phyloP scores from a whole-genome alignment of 805 yeast species.

The Saturnispora kantuleensis region DNA sequence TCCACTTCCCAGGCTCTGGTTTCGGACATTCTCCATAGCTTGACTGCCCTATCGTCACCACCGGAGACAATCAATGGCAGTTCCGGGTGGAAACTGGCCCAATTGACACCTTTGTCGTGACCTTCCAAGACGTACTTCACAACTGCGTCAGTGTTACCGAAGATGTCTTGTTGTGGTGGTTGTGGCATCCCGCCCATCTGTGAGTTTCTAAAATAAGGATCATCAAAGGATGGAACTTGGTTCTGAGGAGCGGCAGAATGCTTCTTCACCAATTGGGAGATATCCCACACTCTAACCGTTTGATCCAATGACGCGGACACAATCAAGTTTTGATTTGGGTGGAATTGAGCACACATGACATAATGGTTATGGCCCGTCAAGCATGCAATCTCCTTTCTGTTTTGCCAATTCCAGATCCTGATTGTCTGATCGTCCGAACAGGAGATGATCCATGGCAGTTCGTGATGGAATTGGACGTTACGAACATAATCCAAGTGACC shows the following conservation, averaged over 20 bases:
- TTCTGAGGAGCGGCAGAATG: constrained; percentile 64
- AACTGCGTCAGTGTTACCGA: constrained; percentile 88
- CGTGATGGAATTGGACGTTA: constrained; percentile 89
- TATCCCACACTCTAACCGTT: constrained; percentile 99
- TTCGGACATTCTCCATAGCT: constrained; percentile 96
- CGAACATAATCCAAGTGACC: constrained; percentile 96
- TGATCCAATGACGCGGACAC: constrained; percentile 96
- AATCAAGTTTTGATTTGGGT: constrained; percentile 87
- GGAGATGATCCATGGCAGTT: constrained; percentile 94
- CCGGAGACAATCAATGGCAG: constrained; percentile 90
- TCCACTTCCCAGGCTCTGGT: constrained; percentile 99
- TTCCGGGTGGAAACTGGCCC: constrained; percentile 98
- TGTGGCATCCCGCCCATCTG: constrained; percentile 22
- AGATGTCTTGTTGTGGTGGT: constrained; percentile 80
- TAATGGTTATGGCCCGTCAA: constrained; percentile 97
- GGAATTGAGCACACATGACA: constrained; percentile 97
- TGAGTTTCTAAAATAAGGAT: constrained; percentile 36
- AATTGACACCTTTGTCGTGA: constrained; percentile 96
- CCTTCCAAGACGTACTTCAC: constrained; percentile 96
- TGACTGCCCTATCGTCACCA: constrained; percentile 91
- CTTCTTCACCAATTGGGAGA: constrained; percentile 85
- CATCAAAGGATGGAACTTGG: constrained; percentile 24
- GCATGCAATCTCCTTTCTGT: constrained; percentile 93
- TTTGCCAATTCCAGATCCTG: constrained; percentile 99
- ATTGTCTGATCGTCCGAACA: constrained; percentile 97